Base-by-base conservation (phyloP, 495 filamentous ascomycete species). In the Penicillium paradoxum region DNA sequence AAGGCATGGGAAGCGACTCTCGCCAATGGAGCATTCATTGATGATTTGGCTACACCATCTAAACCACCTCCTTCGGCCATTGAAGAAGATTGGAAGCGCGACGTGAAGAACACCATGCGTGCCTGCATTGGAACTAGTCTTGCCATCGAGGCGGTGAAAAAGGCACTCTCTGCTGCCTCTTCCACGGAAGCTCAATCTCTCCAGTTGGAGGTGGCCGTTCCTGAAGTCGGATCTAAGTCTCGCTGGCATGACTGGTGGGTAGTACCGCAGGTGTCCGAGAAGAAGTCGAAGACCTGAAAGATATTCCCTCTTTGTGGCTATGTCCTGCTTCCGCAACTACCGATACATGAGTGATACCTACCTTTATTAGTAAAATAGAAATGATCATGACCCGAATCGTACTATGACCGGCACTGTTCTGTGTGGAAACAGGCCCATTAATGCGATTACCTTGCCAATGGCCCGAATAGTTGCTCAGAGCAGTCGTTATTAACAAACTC, bases 211-310 rank as follows among this genome's bases (percentile, higher is more conserved):
- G 80, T 84, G 8, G 75, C 73, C 46, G 75, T 88, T 37, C 82
- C 82, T 2, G 70, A 70, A 33, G 62, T 74, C 6, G 79, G 73
- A 7, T 66, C 74, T 4, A 79, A 80, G 58, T 62, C 68, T 17
- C 72, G 66, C 36, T 86, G 87, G 73, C 82, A 88, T 72, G 82
- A 84, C 57, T 89, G 85, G 83, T 93, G 89, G 89, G 74, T 83
- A 53, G 85, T 91, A 51, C 87, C 87, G 5, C 84, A 83, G 64
- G 56, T 91, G 37, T 61, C 54, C 4, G 61, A 61, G 47, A 62
- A 56, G 22, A 59, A 62, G 42, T 5, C 51, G 2, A 29, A 38
- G 41, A 24, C 44, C 14, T 58, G 25, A 54, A 36, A 17, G 4
- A 44, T 14, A 29, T 27, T 7, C 21, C 5, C n/a, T 11, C 7